These are phyloP conservation scores for Phyllosticta citrichinensis DNA, from an alignment of 2,329 filamentous ascomycete genomes.

Conservation along the genomic window DNA sequence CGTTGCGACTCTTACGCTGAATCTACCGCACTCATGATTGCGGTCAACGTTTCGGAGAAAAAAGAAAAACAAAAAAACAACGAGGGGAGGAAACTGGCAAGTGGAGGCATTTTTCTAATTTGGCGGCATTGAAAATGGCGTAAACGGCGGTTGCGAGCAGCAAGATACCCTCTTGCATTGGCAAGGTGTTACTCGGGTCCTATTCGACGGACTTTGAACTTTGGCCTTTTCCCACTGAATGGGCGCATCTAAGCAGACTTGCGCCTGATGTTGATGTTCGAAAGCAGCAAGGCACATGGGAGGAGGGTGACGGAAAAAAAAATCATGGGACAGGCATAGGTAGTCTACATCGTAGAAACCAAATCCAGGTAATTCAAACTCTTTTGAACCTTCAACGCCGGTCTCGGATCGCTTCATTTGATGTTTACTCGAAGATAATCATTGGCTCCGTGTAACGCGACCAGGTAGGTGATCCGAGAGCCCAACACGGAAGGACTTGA, in stretches of 20 bases:
- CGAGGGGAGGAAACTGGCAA: not conserved
- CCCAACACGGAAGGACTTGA: not conserved
- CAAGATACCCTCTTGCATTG: slow-evolving; percentile 9
- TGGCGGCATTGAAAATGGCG: slow-evolving; percentile 4
- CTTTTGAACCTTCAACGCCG: not conserved
- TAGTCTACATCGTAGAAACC: not conserved
- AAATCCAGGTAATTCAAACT: not conserved
- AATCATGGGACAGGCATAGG: not conserved
- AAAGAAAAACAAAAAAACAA: not conserved
- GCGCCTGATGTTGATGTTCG: not conserved
- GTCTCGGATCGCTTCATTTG: not conserved
- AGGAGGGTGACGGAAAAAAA: not conserved
- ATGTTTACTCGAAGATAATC: not conserved
- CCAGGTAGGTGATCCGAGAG: not conserved
- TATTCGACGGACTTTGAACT: not conserved
- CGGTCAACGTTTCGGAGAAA: not conserved
- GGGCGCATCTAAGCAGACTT: not conserved
- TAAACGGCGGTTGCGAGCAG: slow-evolving; percentile 1
- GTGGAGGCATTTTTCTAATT: not conserved
- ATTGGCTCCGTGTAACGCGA: not conserved
- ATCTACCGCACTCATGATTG: not conserved
- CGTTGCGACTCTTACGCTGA: not conserved
- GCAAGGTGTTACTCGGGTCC: slow-evolving; percentile 1
- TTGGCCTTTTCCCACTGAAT: not conserved
- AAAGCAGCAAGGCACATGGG: not conserved